Base-by-base conservation (phyloP, 768 basidiomycete species). In the Leucocoprinus birnbaumii region DNA sequence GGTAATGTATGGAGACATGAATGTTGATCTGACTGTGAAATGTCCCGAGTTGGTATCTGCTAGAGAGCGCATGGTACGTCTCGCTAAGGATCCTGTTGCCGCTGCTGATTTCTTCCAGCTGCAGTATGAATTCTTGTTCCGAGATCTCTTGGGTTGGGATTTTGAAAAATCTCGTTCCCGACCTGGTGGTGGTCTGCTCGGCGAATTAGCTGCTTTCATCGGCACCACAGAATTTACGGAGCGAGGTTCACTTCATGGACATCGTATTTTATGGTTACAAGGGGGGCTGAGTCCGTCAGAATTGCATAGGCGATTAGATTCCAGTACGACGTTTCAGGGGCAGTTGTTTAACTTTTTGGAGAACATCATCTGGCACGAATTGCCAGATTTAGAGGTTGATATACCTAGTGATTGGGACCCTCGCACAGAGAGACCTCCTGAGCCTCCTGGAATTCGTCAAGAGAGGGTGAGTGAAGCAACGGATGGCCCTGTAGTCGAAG, bases 151-250 rank as follows among this genome's bases (percentile, higher is more conserved):
- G 5, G 31, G 31, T 5, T 31, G 31, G 31, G 55, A 70, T 1
- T 72, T n/a, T n/a, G n/a, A 71, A 18, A 75, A 78, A 61, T 60
- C 66, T 16, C 62, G 66, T 0, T 74, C 78, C 55, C 63, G 75
- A 16, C 10, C 43, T 0, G 35, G 65, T 34, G 62, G 60, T 2
- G 71, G 77, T 0, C 40, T 75, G 1, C 53, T 78, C 0, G 76
- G 78, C 0, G 3, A 46, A 2, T 62, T 69, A 0, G 66, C 61
- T 14, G 71, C 62, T 0, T 73, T 73, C 54, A 78, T 76, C 58
- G 76, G 77, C 1, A 69, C 69, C 53, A 69, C 73, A 0, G 73
- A 77, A 60, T 68, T 72, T 3, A 73, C 73, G 58, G 74, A 72
- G 0, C 38, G 68, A 3, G 74, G 76, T 0, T 63, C 71, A 0